Base-by-base conservation (phyloP, 768 basidiomycete genomes). In the Leucocoprinus leucothites region DNA sequence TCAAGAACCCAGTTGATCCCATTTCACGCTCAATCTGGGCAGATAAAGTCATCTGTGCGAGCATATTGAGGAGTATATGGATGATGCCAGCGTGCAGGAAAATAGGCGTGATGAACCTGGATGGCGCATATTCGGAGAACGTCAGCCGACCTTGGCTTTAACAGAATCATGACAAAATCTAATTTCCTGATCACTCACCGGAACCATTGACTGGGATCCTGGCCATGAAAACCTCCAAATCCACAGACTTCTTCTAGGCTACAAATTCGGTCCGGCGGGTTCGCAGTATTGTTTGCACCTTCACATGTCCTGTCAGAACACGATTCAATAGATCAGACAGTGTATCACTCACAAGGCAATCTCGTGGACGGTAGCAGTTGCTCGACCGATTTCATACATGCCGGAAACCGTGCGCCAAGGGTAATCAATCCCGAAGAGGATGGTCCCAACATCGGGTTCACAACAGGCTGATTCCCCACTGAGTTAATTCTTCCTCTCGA, bases 51-150 rank as follows among this genome's bases (percentile, higher is more conserved):
- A 89, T 67, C 62, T 96, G 95, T 13, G 87, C 94, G 25, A 95
- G 66, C 86, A 98, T 89, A 66, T 99, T 99, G 57, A 99, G 65
- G 3, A 87, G 60, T 34, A 96, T 77, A 67, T 99, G 96, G n/a
- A 99, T 76, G 55, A 99, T 77, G n/a, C 96, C 96, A 9, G 93
- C 97, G 62, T 98, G 96, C 4, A 98, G 71, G 66, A 98, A 97
- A 48, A 96, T 89, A 8, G 94, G 81, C 1, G 86, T 85, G 61
- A 94, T 87, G 65, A 95, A 95, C 59, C 91, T 89, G 24, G 56
- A 60, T 40, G 52, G 3, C n/a, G n/a, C n/a, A n/a, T n/a, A n/a
- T n/a, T n/a, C n/a, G n/a, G n/a, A n/a, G n/a, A n/a, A 14, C 26
- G 14, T 8, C 24, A 46, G 22, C 25, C 61, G 53, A 9, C 55